Percentiles rank a stretch among this genome's conserved stretches.
Evolutionary conservation across 2,329 filamentous ascomycete species (phyloP).

Genomic region (Clonostachys sp.): DNA sequence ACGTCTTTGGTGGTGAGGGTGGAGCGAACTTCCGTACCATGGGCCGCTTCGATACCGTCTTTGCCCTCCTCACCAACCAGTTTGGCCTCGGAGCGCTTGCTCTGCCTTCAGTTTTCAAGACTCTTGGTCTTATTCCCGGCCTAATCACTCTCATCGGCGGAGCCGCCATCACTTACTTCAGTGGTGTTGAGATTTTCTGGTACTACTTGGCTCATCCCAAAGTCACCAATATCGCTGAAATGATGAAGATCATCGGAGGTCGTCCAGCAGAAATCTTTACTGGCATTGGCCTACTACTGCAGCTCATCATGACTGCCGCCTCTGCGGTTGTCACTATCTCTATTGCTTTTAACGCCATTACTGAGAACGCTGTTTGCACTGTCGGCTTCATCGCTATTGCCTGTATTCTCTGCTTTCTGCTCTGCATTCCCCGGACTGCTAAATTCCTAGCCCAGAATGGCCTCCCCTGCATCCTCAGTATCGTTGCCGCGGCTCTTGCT

Average conservation of each 20-base stretch:
- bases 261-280: conserved; percentile 14
- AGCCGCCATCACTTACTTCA: conserved; percentile 60
- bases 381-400: conserved; percentile 60
- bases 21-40: conserved; percentile 22
- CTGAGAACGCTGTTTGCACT: conserved; percentile 56
- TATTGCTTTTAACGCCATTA: conserved; percentile 66
- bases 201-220: conserved; percentile 66
- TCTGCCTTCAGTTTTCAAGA: conserved; percentile 66
- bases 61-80: conserved; percentile 24
- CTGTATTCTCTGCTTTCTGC: conserved; percentile 57
- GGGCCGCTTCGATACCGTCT: conserved; percentile 22
- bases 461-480: conserved; percentile 20
- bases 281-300: conserved; percentile 62
- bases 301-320: conserved; percentile 67
- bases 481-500: conserved; percentile 24
- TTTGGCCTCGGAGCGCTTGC: conserved; percentile 48
- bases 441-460: conserved; percentile 24
- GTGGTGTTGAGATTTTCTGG: conserved; percentile 47
- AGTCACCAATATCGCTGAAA: conserved; percentile 66
- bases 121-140: conserved; percentile 63
- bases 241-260: conserved; percentile 49
- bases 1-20: conserved; percentile 8
- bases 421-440: conserved; percentile 65
- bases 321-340: conserved; percentile 63
- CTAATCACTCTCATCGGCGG: conserved; percentile 62